phyloP scores from a whole-genome alignment of 2,329 filamentous ascomycete species.

The Alternaria burnsii region DNA sequence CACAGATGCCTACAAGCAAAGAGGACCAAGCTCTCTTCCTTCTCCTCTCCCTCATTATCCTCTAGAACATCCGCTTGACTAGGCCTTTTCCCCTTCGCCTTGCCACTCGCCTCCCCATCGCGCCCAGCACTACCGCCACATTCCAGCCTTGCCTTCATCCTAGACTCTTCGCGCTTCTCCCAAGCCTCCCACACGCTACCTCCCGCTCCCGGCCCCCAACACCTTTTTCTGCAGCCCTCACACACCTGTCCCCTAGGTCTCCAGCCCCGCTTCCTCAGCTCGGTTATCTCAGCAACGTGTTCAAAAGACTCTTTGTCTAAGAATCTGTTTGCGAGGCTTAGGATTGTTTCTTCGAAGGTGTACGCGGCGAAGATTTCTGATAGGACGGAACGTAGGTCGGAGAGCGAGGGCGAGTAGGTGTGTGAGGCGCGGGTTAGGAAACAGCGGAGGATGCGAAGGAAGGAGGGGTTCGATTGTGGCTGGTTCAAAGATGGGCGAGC shows the following conservation, averaged over 20 bases:
- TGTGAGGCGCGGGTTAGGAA: slow-evolving; percentile 85
- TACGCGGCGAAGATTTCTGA: slow-evolving; percentile 94
- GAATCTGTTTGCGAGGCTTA: slow-evolving; percentile 83
- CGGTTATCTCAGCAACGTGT: slow-evolving; percentile 77
- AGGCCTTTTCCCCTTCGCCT: slow-evolving; percentile 50
- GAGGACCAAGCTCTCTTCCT: slow-evolving; percentile 37
- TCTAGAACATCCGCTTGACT: slow-evolving; percentile 17
- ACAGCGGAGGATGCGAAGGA: slow-evolving; percentile 85
- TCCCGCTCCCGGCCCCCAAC: slow-evolving; percentile 89
- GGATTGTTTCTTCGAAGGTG: slow-evolving; percentile 89
- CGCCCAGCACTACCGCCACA: slow-evolving; percentile 56
- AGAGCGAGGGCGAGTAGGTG: slow-evolving; percentile 79
- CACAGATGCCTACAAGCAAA: slow-evolving; percentile 54
- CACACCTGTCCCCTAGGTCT: slow-evolving; percentile 85
- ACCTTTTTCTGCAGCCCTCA: slow-evolving; percentile 80
- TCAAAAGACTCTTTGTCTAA: slow-evolving; percentile 89
- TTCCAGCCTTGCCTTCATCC: slow-evolving; percentile 53
- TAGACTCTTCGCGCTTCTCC: slow-evolving; percentile 65
- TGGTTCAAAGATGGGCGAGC: slow-evolving; percentile 35
- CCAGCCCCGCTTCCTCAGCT: slow-evolving; percentile 85
- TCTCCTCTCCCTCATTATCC: slow-evolving; percentile 8
- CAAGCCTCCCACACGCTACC: slow-evolving; percentile 81
- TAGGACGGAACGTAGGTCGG: slow-evolving; percentile 85
- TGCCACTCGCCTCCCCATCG: slow-evolving; percentile 51
- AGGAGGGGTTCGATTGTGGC: slow-evolving; percentile 69